Percentiles rank a stretch among this genome's conserved stretches.
Conservation (phyloP, 768 basidiomycete species). For the Suillus brevipes region DNA sequence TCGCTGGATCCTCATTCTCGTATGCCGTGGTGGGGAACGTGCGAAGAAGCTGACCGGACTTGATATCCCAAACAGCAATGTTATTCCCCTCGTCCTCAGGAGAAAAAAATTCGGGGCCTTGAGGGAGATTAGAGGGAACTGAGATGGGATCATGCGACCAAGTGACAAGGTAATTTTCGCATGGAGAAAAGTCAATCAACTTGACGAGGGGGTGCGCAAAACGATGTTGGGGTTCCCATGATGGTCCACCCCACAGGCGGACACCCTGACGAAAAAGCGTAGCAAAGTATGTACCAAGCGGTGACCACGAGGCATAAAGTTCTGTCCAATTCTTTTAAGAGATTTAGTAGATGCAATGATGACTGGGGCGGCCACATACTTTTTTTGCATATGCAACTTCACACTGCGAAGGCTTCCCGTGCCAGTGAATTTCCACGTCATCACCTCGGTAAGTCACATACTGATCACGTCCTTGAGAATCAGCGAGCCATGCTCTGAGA, state of each 20-base stretch:
- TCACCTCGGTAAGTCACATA: conserved; percentile 93
- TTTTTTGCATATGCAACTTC: conserved; percentile 75
- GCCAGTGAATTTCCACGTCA: conserved; percentile 90
- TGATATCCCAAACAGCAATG: conserved; percentile 98
- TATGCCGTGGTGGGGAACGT: conserved; percentile 75
- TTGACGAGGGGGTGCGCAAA: conserved; percentile 96
- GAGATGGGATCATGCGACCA: conserved; percentile 95
- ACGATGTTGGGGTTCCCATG: conserved; percentile 84
- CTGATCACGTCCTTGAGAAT: conserved; percentile 91
- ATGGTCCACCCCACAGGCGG: conserved; percentile 91
- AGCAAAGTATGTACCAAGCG: conserved; percentile 90
- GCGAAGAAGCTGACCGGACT: conserved; percentile 86
- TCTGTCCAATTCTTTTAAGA: conserved; percentile 86
- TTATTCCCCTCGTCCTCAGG: conserved; percentile 96
- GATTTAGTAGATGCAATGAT: conserved; percentile 12
- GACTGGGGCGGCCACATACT: conserved; percentile 43
- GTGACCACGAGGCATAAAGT: conserved; percentile 96
- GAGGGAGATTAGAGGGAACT: conserved; percentile 75
- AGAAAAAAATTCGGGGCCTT: conserved; percentile 84
- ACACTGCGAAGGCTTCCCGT: conserved; percentile 85
- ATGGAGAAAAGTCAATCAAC: conserved; percentile 95
- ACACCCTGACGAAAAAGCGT: conserved; percentile 95
- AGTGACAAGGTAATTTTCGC: conserved; percentile 94
- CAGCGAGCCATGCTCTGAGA: conserved; percentile 91
- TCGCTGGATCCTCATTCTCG: conserved; percentile 55